phyloP scores from a whole-genome alignment of 2,329 filamentous ascomycete genomes.

The Monosporascus sp. region DNA sequence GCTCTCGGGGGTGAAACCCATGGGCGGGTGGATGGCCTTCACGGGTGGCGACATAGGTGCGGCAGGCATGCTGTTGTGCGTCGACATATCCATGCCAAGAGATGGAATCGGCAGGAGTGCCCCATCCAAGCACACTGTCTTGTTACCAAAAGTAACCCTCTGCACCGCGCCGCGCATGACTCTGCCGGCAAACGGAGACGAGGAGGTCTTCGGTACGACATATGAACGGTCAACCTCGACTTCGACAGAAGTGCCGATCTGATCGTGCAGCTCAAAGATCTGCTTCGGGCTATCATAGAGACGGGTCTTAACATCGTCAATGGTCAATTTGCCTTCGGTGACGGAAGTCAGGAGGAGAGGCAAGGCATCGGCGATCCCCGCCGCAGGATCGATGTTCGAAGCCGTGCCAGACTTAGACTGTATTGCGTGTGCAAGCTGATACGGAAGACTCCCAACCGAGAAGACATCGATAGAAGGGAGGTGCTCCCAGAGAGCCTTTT shows the following conservation, averaged over 20 bases:
- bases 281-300: slow-evolving; percentile 74
- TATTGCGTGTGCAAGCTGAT: slow-evolving; percentile 60
- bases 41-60: slow-evolving; percentile 51
- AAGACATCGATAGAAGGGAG: slow-evolving; percentile 71
- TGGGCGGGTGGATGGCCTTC: slow-evolving; percentile 42
- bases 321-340: slow-evolving; percentile 63
- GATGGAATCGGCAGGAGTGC: slow-evolving; percentile 50
- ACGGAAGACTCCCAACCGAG: slow-evolving; percentile 73
- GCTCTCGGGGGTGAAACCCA: slow-evolving; percentile 32
- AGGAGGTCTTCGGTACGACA: slow-evolving; percentile 48
- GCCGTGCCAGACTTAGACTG: slow-evolving; percentile 29
- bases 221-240: slow-evolving; percentile 71
- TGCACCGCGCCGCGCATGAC: slow-evolving; percentile 65
- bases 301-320: slow-evolving; percentile 66
- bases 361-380: slow-evolving; percentile 68
- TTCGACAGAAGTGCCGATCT: slow-evolving; percentile 67
- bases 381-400: slow-evolving; percentile 49
- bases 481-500: slow-evolving; percentile 69
- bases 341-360: slow-evolving; percentile 73
- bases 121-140: slow-evolving; percentile 71
- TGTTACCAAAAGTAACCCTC: slow-evolving; percentile 69
- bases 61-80: slow-evolving; percentile 47
- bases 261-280: slow-evolving; percentile 79
- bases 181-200: slow-evolving; percentile 70
- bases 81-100: slow-evolving; percentile 71